Evolutionary conservation across 352 stramenopile genomes (phyloP), one percentile per base, ranked within the genome.

Genomic region (Aphanomyces euteiches): DNA sequence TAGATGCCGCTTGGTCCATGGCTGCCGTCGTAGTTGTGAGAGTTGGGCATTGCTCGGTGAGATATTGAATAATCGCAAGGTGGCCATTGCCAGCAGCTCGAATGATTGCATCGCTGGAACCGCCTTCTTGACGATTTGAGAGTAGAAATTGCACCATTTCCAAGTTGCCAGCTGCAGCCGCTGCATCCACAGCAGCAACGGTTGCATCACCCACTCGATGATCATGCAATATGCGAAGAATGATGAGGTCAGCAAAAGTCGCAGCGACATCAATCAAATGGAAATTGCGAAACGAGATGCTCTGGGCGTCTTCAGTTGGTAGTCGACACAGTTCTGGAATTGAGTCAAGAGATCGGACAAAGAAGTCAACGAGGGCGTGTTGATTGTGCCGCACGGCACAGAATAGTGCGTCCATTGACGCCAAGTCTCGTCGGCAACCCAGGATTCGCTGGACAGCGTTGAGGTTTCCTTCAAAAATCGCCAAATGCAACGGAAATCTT

Each of bases 391-490:
- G 10, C 10, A 50, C 43, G 43, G 43, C 43, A n/a, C 43, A 50
- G 19, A 54, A 67, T 19, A 67, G 47, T 34, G 60, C 60, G 47
- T 67, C 60, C 10, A 37, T 41, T 10, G 19, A 54, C 4, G 21
- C 4, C 5, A 67, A 19, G 10, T 67, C 60, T 4, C 38, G 60
- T 19, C 60, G 60, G 19, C 36, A 17, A 15, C 17, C 3, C 60
- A 67, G 21, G 17, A 67, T 37, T 4, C 28, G 45, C 34, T 67
- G 50, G 17, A 67, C 60, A 4, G 54, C 17, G 28, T 37, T 0
- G 10, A 67, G n/a, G 34, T 67, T 67, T 37, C 60, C 60, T 57
- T 67, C 60, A 67, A 67, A 67, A 37, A 67, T 67, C 10, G 60
- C 60, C 6, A 67, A 19, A 57, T 67, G 60, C 60, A 67, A 67